A percentile compares a stretch with the other conserved stretches of the same genome.
Evolutionary conservation across 129 eudicot genomes (phyloP).

Genomic region (Apium graveolens): DNA sequence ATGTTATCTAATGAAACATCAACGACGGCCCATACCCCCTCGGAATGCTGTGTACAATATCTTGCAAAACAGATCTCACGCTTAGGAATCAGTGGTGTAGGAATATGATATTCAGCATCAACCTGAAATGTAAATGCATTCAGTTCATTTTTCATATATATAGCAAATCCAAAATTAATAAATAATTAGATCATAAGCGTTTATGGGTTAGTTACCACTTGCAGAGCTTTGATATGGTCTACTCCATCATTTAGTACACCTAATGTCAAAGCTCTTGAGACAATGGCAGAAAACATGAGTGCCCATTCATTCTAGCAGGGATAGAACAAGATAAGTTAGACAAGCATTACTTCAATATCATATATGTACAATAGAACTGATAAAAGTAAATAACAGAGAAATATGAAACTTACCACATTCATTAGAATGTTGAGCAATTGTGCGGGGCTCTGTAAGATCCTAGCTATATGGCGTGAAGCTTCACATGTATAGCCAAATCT

Average conservation of each 20-base stretch:
- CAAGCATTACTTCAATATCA: too few species aligned
- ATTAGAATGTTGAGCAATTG: slow-evolving; percentile 55
- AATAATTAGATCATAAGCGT: slow-evolving; percentile 32
- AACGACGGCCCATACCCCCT: too few species aligned
- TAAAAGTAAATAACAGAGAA: background rate
- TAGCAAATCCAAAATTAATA: background rate
- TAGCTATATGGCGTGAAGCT: slow-evolving; percentile 38
- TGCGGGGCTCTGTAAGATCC: slow-evolving; percentile 36
- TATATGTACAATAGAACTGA: background rate
- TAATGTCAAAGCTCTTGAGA: slow-evolving; percentile 39
- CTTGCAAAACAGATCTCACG: background rate
- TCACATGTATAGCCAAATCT: slow-evolving; percentile 29
- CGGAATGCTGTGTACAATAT: background rate
- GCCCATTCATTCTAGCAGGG: slow-evolving; percentile 43
- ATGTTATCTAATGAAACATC: too few species aligned
- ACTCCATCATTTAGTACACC: slow-evolving; percentile 50
- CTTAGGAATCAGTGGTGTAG: background rate
- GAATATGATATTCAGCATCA: slow-evolving; percentile 19
- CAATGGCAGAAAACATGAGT: slow-evolving; percentile 45
- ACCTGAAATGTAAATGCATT: slow-evolving; percentile 21
- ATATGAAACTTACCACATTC: slow-evolving; percentile 32
- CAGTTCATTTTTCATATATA: background rate
- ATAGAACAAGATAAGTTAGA: background rate
- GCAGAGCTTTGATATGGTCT: slow-evolving; percentile 21
- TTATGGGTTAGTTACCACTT: slow-evolving; percentile 37